Evolutionary conservation across 768 basidiomycete species (phyloP).

Genomic region (Rhizopogon vulgaris): DNA sequence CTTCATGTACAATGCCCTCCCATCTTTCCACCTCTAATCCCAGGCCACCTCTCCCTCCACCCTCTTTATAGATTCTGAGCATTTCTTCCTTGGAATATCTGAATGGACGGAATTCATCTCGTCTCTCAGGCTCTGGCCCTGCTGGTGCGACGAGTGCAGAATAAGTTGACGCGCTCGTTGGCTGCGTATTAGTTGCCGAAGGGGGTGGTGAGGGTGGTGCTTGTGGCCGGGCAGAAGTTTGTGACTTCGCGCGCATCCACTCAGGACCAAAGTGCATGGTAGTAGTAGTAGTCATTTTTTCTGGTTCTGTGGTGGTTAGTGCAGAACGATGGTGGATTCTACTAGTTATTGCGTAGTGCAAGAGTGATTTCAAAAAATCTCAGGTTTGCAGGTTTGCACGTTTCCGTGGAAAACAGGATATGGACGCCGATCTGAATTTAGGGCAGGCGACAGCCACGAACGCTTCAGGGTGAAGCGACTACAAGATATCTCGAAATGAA

Average conservation of each 20-base stretch:
- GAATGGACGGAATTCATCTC: slow-evolving; percentile 72
- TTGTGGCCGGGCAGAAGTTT: slow-evolving; percentile 45
- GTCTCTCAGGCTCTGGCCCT: slow-evolving; percentile 45
- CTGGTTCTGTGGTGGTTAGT: slow-evolving; percentile 6
- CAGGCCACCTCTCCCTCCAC: slow-evolving; percentile 64
- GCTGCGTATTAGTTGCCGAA: slow-evolving; percentile 29
- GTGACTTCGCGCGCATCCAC: slow-evolving; percentile 85
- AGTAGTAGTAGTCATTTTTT: slow-evolving; percentile 47
- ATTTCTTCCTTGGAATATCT: slow-evolving; percentile 83
- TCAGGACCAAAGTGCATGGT: slow-evolving; percentile 90
- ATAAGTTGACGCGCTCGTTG: slow-evolving; percentile 67
- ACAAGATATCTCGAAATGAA: not conserved
- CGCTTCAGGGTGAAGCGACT: not conserved
- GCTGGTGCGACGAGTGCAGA: slow-evolving; percentile 44
- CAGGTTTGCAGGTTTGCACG: slow-evolving; percentile 11
- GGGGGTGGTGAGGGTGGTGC: slow-evolving; percentile 59
- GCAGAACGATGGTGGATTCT: slow-evolving; percentile 1
- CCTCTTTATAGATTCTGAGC: slow-evolving; percentile 77
- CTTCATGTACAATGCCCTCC: slow-evolving; percentile 83
- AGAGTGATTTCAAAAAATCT: slow-evolving; percentile 15
- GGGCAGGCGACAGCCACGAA: slow-evolving; percentile 22
- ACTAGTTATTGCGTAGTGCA: slow-evolving; percentile 7
- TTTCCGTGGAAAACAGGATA: slow-evolving; percentile 20
- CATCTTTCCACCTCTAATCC: slow-evolving; percentile 84
- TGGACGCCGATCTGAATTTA: slow-evolving; percentile 17